Evolutionary conservation across 2,329 filamentous ascomycete genomes (phyloP).

Genomic region (Clarireedia sp.): DNA sequence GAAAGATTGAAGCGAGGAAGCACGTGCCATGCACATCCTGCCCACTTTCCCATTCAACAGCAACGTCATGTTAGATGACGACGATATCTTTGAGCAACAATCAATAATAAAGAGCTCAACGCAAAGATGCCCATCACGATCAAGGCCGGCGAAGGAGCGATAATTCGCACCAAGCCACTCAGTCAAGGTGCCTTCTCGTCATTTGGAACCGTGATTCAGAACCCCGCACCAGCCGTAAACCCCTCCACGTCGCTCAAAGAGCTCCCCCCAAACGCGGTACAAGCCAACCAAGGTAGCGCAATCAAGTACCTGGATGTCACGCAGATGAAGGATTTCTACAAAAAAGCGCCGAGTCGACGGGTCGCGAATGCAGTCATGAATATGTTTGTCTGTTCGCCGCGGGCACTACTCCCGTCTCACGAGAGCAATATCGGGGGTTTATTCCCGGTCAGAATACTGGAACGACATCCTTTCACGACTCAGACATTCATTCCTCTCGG

Average conservation of each 20-base stretch:
- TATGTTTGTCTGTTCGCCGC: conserved; percentile 79
- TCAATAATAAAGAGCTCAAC: not conserved
- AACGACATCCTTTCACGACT: conserved; percentile 87
- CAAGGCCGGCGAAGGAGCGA: not conserved
- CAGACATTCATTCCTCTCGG: conserved; percentile 85
- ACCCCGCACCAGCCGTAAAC: conserved; percentile 53
- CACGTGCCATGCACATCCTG: not conserved
- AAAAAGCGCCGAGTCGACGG: conserved; percentile 50
- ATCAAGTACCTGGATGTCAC: conserved; percentile 80
- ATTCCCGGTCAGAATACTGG: conserved; percentile 67
- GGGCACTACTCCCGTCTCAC: conserved; percentile 39
- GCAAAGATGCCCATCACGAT: conserved; percentile 19
- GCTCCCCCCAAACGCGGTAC: conserved; percentile 40
- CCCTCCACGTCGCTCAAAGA: conserved; percentile 34
- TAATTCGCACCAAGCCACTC: conserved; percentile 56
- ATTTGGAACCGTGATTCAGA: conserved; percentile 78
- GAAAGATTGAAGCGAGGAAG: not conserved
- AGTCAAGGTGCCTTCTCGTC: conserved; percentile 60
- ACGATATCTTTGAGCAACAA: not conserved
- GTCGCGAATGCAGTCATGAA: conserved; percentile 61
- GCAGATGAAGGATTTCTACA: conserved; percentile 63
- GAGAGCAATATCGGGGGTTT: conserved; percentile 25
- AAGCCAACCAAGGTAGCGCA: conserved; percentile 79
- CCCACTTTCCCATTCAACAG: not conserved
- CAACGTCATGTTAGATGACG: not conserved